Conservation (phyloP, 2,329 filamentous ascomycete species). For the Aspergillus tanneri region DNA sequence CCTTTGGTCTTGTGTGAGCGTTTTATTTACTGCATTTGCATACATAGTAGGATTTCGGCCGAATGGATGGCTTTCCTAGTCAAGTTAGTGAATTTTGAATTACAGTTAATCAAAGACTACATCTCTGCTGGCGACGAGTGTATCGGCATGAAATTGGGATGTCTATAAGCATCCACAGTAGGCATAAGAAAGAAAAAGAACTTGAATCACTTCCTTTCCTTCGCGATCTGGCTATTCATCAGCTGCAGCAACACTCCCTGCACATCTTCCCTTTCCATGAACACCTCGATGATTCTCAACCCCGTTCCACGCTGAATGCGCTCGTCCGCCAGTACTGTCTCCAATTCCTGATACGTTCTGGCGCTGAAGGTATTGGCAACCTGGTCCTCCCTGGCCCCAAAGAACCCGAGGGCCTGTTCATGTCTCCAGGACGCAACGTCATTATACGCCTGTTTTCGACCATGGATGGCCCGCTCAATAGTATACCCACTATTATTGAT, state of each 20-base stretch:
- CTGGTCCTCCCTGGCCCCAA: conserved; percentile 44
- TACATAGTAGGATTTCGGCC: background rate
- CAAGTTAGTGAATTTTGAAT: too few species aligned
- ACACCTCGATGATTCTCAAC: conserved; percentile 44
- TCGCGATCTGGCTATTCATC: conserved; percentile 31
- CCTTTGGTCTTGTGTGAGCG: conserved; percentile 14
- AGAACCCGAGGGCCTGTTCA: conserved; percentile 50
- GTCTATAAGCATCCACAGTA: too few species aligned
- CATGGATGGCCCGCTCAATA: conserved; percentile 59
- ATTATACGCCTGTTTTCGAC: conserved; percentile 55
- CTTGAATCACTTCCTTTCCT: conserved; percentile 29
- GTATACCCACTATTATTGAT: conserved; percentile 63
- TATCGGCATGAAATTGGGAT: too few species aligned
- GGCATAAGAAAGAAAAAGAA: too few species aligned
- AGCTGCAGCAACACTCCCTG: conserved; percentile 33
- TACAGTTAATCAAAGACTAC: too few species aligned
- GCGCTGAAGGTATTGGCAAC: conserved; percentile 45
- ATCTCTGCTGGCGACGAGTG: too few species aligned
- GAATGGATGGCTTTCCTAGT: background rate
- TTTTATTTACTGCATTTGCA: conserved; percentile 13
- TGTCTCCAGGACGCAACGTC: conserved; percentile 56
- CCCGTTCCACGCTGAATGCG: conserved; percentile 40
- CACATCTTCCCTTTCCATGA: conserved; percentile 41
- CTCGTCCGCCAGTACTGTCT: conserved; percentile 38
- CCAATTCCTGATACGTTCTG: conserved; percentile 49